These are phyloP conservation scores for Gossypium bickii DNA, from an alignment of 345 rosid species.

Conservation along the genomic window DNA sequence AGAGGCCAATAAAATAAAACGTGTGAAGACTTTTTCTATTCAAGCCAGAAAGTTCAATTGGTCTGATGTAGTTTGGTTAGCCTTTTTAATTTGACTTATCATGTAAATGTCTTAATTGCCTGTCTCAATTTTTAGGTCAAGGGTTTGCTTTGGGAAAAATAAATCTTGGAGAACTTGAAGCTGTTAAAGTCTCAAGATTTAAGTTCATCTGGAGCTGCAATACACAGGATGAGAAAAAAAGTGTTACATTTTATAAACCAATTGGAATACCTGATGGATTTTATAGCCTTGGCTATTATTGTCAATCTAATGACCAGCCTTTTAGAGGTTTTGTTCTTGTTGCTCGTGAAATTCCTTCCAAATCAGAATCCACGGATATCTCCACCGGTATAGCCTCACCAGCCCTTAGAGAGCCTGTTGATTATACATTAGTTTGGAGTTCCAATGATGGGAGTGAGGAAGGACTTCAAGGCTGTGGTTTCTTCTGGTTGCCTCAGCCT, in stretches of 20 bases:
- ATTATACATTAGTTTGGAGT: slow-evolving; percentile 65
- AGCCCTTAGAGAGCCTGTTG: slow-evolving; percentile 62
- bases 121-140: slow-evolving; percentile 39
- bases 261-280: slow-evolving; percentile 57
- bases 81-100: slow-evolving; percentile 2
- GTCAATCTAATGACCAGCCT: slow-evolving; percentile 55
- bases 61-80: not conserved
- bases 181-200: slow-evolving; percentile 44
- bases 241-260: slow-evolving; percentile 64
- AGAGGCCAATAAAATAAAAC: not conserved
- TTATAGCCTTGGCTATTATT: slow-evolving; percentile 69
- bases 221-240: slow-evolving; percentile 35
- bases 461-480: slow-evolving; percentile 35
- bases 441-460: slow-evolving; percentile 42
- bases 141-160: slow-evolving; percentile 73
- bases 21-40: not conserved
- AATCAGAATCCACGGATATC: slow-evolving; percentile 12
- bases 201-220: slow-evolving; percentile 60
- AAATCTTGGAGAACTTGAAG: slow-evolving; percentile 63
- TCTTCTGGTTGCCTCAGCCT: slow-evolving; percentile 77
- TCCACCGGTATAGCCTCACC: slow-evolving; percentile 20
- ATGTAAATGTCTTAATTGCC: not conserved
- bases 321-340: slow-evolving; percentile 64
- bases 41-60: not conserved
- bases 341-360: slow-evolving; percentile 41